These are phyloP conservation scores for Colletotrichum destructivum DNA, from an alignment of 2,329 filamentous ascomycete genomes.

Conservation along the genomic window DNA sequence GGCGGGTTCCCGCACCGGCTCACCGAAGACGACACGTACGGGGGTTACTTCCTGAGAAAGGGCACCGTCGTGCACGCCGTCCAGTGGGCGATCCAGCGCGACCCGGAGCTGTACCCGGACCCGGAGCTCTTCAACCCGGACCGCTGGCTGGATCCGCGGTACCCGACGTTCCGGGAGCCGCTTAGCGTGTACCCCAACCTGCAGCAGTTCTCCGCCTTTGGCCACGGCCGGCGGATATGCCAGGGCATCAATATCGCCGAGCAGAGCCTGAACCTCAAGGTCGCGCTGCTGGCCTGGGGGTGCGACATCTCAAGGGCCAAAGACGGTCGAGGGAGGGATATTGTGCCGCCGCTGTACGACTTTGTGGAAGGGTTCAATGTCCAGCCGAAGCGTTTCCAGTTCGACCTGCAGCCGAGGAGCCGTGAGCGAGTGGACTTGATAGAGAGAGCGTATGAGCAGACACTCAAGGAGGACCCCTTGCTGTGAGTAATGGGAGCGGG, in stretches of 20 bases:
- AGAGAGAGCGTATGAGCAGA: conserved; percentile 25
- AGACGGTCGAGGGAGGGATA: conserved; percentile 41
- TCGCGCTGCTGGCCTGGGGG: conserved; percentile 56
- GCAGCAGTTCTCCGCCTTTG: conserved; percentile 62
- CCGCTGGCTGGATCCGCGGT: conserved; percentile 55
- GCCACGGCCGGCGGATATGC: conserved; percentile 67
- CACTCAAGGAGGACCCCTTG: conserved; percentile 31
- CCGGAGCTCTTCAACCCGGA: conserved; percentile 57
- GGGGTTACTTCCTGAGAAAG: conserved; percentile 66
- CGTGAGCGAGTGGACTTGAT: conserved; percentile 18
- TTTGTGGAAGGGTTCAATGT: conserved; percentile 40
- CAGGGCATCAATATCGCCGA: conserved; percentile 60
- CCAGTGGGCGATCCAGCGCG: conserved; percentile 65
- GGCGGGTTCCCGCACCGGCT: conserved; percentile 65
- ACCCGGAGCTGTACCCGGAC: conserved; percentile 57
- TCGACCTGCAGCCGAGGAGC: conserved; percentile 32
- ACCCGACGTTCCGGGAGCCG: conserved; percentile 58
- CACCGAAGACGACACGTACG: conserved; percentile 66
- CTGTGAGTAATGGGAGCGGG: not conserved
- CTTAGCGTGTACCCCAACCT: conserved; percentile 56
- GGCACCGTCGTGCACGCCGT: conserved; percentile 67
- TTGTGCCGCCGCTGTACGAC: conserved; percentile 30
- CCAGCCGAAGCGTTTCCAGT: conserved; percentile 32
- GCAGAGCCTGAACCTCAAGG: conserved; percentile 57
- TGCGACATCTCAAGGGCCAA: conserved; percentile 53